Evolutionary conservation across 495 filamentous ascomycete species (phyloP).

Genomic region (Aspergillus carlsbadensis): DNA sequence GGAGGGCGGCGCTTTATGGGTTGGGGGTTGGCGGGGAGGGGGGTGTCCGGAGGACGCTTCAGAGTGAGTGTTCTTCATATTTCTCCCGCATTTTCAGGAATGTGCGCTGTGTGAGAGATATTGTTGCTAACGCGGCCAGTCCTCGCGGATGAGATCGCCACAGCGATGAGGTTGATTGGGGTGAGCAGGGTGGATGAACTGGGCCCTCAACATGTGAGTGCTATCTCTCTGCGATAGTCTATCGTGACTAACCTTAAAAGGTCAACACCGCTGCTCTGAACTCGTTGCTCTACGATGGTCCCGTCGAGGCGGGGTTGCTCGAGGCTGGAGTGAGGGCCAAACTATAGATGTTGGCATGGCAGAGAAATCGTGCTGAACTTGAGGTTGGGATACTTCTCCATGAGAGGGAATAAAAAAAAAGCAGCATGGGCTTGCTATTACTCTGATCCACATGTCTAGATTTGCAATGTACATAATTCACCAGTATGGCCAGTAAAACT

Average conservation of each 20-base stretch:
- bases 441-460: too few relatives aligned
- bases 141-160: constrained; percentile 4
- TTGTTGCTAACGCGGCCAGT: background rate
- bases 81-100: too few relatives aligned
- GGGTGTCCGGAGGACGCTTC: constrained; percentile 77
- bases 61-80: too few relatives aligned
- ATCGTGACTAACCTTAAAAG: background rate
- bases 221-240: background rate
- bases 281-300: background rate
- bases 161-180: constrained; percentile 2
- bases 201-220: constrained; percentile 1
- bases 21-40: constrained; percentile 76
- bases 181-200: background rate
- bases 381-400: too few relatives aligned
- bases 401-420: too few relatives aligned
- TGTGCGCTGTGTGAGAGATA: too few relatives aligned
- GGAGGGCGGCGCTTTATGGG: constrained; percentile 76
- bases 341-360: constrained; percentile 1
- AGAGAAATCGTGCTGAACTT: too few relatives aligned
- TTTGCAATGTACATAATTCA: too few relatives aligned
- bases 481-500: too few relatives aligned
- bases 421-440: too few relatives aligned
- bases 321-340: background rate
- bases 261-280: background rate
- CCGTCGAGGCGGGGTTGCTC: background rate